phyloP scores from a whole-genome alignment of 2,329 filamentous ascomycete genomes.

The Penicillium sp. region DNA sequence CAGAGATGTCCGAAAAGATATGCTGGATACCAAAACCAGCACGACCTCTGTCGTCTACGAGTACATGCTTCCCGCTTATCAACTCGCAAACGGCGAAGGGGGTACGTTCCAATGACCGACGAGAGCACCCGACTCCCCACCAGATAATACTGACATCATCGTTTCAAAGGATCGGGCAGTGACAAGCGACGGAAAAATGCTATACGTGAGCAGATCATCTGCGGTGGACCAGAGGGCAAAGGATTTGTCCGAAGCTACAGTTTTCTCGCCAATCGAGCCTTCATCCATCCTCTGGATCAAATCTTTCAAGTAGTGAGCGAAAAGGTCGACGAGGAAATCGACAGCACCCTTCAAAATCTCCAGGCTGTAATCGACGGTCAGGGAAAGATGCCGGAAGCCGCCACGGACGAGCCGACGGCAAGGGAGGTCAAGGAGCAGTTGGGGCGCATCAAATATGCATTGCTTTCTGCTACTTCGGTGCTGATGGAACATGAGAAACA shows the following conservation, averaged over 20 bases:
- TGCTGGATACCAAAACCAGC: neutral
- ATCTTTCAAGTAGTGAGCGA: neutral
- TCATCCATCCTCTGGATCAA: neutral
- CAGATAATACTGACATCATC: neutral
- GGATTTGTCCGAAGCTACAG: neutral
- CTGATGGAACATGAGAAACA: neutral
- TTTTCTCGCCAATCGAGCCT: neutral
- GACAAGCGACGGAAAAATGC: neutral
- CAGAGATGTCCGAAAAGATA: neutral
- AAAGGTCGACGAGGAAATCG: neutral
- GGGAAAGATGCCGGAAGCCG: neutral
- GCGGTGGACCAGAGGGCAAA: neutral
- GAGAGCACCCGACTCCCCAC: too few species aligned
- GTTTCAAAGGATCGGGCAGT: neutral
- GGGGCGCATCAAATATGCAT: neutral
- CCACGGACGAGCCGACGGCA: neutral
- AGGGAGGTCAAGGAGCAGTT: neutral
- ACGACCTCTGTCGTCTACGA: neutral
- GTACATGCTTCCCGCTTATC: neutral
- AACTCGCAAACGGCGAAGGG: neutral
- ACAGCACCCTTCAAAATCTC: neutral
- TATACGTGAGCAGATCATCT: neutral
- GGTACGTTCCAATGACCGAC: neutral
- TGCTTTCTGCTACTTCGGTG: neutral
- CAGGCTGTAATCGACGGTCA: neutral